These are phyloP conservation scores for Saturnispora gosingensis DNA, from an alignment of 805 yeast species.

Conservation along the genomic window DNA sequence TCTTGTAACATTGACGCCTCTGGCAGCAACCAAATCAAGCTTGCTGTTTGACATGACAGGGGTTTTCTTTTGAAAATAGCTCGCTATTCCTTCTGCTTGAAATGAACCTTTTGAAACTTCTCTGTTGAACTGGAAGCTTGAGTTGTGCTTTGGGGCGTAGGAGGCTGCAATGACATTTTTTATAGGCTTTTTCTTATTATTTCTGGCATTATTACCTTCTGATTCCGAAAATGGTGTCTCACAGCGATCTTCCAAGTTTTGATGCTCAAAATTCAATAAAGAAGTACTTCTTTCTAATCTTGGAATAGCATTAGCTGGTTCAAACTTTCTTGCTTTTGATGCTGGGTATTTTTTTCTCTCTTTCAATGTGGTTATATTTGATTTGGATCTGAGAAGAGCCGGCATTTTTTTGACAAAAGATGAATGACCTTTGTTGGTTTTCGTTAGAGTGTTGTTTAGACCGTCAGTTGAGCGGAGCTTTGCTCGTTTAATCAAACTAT, in stretches of 20 bases:
- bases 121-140: constrained; percentile 18
- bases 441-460: not conserved
- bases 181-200: not conserved
- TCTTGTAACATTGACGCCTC: constrained; percentile 1
- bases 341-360: not conserved
- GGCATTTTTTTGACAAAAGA: not conserved
- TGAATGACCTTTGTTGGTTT: not conserved
- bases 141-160: constrained; percentile 8
- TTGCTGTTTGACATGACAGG: not conserved
- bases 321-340: not conserved
- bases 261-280: not conserved
- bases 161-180: constrained; percentile 5
- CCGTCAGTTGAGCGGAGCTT: not conserved
- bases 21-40: constrained; percentile 8
- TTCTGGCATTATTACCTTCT: not conserved
- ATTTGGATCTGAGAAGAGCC: not conserved
- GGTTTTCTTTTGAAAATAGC: not conserved
- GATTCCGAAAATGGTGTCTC: not conserved
- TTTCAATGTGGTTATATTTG: not conserved
- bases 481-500: not conserved
- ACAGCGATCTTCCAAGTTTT: not conserved
- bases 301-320: not conserved
- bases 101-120: constrained; percentile 19
- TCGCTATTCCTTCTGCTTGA: constrained; percentile 19
- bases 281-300: constrained; percentile 1